phyloP scores from a whole-genome alignment of 495 filamentous ascomycete genomes.

The Daldinia childiae region DNA sequence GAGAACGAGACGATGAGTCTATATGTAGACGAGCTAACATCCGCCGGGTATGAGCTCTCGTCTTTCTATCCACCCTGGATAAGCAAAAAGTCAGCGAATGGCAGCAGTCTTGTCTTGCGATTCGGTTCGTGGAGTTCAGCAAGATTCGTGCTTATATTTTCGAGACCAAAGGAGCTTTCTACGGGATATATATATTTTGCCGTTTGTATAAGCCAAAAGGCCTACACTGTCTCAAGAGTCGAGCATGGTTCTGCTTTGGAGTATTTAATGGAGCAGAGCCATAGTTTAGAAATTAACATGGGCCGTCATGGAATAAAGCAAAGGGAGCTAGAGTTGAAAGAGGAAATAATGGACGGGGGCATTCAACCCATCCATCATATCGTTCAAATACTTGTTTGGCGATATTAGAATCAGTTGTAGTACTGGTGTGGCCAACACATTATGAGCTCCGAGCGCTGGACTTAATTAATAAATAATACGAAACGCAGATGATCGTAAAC shows the following conservation, averaged over 20 bases:
- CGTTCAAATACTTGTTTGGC: constrained; percentile 25
- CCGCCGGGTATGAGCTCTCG: constrained; percentile 9
- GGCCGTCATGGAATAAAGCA: constrained; percentile 9
- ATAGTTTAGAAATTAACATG: constrained; percentile 15
- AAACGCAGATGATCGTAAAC: background rate
- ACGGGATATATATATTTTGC: constrained; percentile 12
- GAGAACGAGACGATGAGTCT: constrained; percentile 9
- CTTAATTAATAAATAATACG: background rate
- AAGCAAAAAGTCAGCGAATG: constrained; percentile 5
- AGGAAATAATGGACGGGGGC: background rate
- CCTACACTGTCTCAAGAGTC: constrained; percentile 1
- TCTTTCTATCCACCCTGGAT: constrained; percentile 30
- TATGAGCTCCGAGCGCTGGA: background rate
- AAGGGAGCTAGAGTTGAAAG: constrained; percentile 3
- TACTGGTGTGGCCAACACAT: background rate
- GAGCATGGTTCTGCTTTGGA: constrained; percentile 13
- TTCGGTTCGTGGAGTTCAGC: constrained; percentile 5
- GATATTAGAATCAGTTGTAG: constrained; percentile 23
- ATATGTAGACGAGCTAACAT: constrained; percentile 12
- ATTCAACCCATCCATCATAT: constrained; percentile 9
- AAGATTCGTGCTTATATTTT: constrained; percentile 22
- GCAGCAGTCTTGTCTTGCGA: constrained; percentile 15
- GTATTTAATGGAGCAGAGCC: constrained; percentile 26
- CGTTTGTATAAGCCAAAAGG: constrained; percentile 7
- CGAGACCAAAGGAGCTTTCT: background rate